Conservation (phyloP, 2,329 filamentous ascomycete species). For the Fusarium chuoi region DNA sequence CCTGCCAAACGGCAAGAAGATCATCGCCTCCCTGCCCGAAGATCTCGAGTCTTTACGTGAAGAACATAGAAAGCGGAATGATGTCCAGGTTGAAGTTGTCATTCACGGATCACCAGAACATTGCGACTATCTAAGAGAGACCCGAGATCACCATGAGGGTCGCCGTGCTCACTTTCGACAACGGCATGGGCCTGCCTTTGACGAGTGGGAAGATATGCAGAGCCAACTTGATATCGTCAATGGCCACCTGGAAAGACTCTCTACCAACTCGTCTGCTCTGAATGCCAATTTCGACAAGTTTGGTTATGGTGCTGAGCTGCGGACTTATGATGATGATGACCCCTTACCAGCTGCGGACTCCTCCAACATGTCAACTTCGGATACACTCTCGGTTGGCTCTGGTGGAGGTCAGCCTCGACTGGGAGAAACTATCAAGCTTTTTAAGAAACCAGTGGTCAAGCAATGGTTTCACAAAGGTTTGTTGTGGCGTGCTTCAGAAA, state of each 20-base stretch:
- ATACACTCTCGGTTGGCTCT: conserved; percentile 41
- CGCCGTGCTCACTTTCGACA: conserved; percentile 58
- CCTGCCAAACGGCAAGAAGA: conserved; percentile 64
- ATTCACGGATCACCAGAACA: conserved; percentile 65
- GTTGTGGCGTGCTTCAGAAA: conserved; percentile 68
- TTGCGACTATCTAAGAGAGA: conserved; percentile 57
- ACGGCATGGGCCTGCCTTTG: conserved; percentile 61
- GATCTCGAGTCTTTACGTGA: conserved; percentile 60
- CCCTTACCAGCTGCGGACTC: conserved; percentile 14
- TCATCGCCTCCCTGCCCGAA: conserved; percentile 67
- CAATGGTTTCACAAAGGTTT: conserved; percentile 75
- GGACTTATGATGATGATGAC: conserved; percentile 55
- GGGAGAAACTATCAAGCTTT: conserved; percentile 63
- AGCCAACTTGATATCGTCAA: conserved; percentile 63
- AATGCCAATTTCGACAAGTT: conserved; percentile 72
- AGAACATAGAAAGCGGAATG: conserved; percentile 51
- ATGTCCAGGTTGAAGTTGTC: conserved; percentile 63
- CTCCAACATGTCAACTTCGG: conserved; percentile 37
- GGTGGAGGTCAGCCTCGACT: conserved; percentile 40
- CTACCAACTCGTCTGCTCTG: conserved; percentile 63
- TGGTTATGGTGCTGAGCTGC: conserved; percentile 68
- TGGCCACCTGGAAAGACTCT: conserved; percentile 63
- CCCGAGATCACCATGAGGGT: conserved; percentile 64
- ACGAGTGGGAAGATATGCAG: conserved; percentile 67
- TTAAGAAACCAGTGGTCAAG: conserved; percentile 67